Evolutionary conservation across 768 basidiomycete genomes (phyloP).

Genomic region (Rhodotorula taiwanensis): DNA sequence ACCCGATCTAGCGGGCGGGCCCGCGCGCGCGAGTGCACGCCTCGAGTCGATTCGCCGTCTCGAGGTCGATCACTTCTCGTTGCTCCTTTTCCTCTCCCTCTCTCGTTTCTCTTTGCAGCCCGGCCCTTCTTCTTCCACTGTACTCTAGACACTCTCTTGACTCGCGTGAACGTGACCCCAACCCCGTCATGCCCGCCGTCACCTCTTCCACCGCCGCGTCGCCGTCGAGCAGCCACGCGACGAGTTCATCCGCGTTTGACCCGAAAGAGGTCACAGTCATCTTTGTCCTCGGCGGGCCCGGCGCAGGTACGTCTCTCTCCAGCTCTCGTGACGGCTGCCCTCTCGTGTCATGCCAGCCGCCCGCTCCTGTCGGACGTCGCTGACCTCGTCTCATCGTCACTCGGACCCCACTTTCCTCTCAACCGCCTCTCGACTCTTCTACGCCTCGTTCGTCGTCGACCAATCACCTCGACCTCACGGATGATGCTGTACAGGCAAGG

Average conservation of each 20-base stretch:
- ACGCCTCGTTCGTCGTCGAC: no score
- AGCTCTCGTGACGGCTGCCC: no score
- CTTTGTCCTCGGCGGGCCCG: conserved; percentile 94
- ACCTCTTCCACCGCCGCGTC: not conserved
- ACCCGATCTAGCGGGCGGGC: not conserved
- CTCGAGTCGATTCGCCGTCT: no score
- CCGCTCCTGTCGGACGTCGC: not conserved
- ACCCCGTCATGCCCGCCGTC: not conserved
- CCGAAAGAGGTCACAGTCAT: conserved; percentile 70
- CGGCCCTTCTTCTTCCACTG: not conserved
- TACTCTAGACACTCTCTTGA: no score
- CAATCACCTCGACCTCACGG: no score
- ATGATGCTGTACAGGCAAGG: conserved; percentile 73
- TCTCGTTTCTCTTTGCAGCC: not conserved
- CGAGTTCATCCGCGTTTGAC: conserved; percentile 54
- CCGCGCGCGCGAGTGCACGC: not conserved
- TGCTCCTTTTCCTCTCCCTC: not conserved
- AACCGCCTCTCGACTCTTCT: not conserved
- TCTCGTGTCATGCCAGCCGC: no score
- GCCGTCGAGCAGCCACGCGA: not conserved
- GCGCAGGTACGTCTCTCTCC: conserved; percentile 62
- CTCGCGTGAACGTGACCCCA: not conserved
- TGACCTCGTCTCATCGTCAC: not conserved
- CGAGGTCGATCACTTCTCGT: not conserved
- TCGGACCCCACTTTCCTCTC: no score